phyloP scores from a whole-genome alignment of 441 rosid species.

The Gossypium trilobum region DNA sequence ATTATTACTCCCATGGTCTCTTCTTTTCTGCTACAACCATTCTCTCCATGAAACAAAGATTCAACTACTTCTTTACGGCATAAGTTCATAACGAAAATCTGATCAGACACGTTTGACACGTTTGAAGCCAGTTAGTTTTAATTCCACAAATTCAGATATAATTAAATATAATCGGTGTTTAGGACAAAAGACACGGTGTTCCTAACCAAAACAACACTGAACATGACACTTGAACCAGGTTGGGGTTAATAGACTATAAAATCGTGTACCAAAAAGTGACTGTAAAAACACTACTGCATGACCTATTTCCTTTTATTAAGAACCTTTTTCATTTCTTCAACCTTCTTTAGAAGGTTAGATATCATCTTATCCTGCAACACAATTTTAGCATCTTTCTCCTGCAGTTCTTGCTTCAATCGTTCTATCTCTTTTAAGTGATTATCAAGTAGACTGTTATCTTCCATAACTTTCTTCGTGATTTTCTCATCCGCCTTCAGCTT shows the following conservation, averaged over 20 bases:
- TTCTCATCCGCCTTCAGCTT: conserved; percentile 25
- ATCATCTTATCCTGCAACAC: conserved; percentile 34
- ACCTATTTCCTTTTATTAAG: background rate
- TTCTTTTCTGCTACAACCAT: too few species aligned
- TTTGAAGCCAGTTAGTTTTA: background rate
- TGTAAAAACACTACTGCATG: too few species aligned
- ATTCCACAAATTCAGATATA: background rate
- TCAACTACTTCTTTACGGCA: too few species aligned
- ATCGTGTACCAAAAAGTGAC: too few species aligned
- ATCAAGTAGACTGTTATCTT: background rate
- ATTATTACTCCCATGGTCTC: too few species aligned
- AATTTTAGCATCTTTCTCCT: conserved; percentile 35
- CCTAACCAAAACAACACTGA: background rate
- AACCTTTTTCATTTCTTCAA: conserved; percentile 17
- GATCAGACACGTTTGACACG: background rate
- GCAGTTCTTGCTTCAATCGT: conserved; percentile 22
- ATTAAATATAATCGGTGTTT: background rate
- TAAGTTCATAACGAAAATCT: too few species aligned
- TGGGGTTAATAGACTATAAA: background rate
- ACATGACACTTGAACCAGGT: background rate
- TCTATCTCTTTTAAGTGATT: conserved; percentile 17
- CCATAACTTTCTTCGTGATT: background rate
- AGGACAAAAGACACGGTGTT: background rate
- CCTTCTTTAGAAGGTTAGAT: background rate
- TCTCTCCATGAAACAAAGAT: too few species aligned